phyloP scores from a whole-genome alignment of 2,329 filamentous ascomycete genomes.

The Chalaropsis ovoidea region DNA sequence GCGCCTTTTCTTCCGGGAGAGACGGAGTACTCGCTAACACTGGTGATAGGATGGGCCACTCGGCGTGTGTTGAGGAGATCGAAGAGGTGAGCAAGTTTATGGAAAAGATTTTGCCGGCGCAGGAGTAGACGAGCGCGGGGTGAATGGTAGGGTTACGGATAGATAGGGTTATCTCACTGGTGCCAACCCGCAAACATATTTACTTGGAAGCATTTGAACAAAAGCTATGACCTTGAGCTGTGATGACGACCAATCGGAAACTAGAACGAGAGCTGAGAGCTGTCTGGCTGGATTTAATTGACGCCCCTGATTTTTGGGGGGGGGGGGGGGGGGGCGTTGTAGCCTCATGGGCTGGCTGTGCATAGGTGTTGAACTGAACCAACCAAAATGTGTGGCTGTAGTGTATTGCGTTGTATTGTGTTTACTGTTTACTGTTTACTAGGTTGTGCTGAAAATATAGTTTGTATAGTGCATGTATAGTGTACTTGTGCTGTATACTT shows the following conservation, averaged over 20 bases:
- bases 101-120: slow-evolving; percentile 37
- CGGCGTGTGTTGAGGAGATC: slow-evolving; percentile 66
- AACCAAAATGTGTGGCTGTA: too few species aligned
- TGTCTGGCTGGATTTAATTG: not conserved
- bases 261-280: not conserved
- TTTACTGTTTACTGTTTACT: too few species aligned
- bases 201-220: too few species aligned
- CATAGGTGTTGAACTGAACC: too few species aligned
- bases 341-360: not conserved
- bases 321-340: not conserved
- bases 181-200: too few species aligned
- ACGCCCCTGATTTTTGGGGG: not conserved
- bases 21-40: not conserved
- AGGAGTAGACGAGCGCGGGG: not conserved
- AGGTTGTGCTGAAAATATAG: too few species aligned
- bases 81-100: slow-evolving; percentile 63
- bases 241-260: not conserved
- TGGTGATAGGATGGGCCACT: slow-evolving; percentile 57
- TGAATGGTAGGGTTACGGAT: not conserved
- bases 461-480: too few species aligned
- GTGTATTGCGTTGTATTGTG: not conserved
- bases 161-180: not conserved
- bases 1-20: not conserved
- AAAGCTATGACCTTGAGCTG: slow-evolving; percentile 5
- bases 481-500: not conserved